phyloP scores from a whole-genome alignment of 2,329 filamentous ascomycete species.

The Emericellopsis cladophorae region DNA sequence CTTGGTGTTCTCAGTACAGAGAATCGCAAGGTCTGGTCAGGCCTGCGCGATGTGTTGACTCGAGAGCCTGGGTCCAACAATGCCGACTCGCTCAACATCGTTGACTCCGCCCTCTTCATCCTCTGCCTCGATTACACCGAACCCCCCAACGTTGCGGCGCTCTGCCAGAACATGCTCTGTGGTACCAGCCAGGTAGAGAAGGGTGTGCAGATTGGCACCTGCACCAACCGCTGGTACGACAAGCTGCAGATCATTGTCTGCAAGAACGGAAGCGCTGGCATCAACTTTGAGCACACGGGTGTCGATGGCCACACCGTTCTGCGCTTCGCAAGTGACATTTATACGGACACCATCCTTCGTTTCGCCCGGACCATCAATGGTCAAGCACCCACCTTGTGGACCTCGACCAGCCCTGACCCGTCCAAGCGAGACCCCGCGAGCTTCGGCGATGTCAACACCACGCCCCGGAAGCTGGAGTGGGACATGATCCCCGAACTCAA shows the following conservation, averaged over 20 bases:
- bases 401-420: constrained; percentile 80
- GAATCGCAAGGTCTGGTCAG: constrained; percentile 93
- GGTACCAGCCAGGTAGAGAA: constrained; percentile 84
- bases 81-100: constrained; percentile 86
- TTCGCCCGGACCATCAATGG: constrained; percentile 95
- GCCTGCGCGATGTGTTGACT: constrained; percentile 75
- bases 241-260: constrained; percentile 98
- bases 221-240: constrained; percentile 98
- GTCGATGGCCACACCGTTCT: constrained; percentile 96
- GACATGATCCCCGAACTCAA: constrained; percentile 88
- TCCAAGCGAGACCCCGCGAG: constrained; percentile 82
- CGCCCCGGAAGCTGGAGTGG: constrained; percentile 94
- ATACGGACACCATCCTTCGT: constrained; percentile 92
- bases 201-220: constrained; percentile 92
- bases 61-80: constrained; percentile 85
- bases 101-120: constrained; percentile 87
- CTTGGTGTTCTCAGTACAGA: constrained; percentile 90
- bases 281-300: constrained; percentile 98
- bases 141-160: constrained; percentile 62
- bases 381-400: constrained; percentile 82
- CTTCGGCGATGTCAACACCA: constrained; percentile 88
- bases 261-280: constrained; percentile 94
- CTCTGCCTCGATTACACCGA: constrained; percentile 90
- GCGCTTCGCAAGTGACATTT: constrained; percentile 89
- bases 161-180: constrained; percentile 98